phyloP scores from a whole-genome alignment of 2,329 filamentous ascomycete genomes.

The Pezicula carpinea region DNA sequence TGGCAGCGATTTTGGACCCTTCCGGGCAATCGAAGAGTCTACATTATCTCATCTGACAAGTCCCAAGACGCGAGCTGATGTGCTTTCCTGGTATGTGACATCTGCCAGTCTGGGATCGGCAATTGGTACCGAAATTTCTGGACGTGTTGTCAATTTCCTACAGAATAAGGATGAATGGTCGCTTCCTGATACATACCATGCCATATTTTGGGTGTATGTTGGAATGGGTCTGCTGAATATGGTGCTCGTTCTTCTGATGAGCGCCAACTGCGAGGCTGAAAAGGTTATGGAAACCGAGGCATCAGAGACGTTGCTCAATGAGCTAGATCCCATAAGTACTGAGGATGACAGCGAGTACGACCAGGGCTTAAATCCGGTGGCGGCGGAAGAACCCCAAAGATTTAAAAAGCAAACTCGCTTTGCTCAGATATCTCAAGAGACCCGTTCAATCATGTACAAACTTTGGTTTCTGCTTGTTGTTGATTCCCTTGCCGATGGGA shows the following conservation, averaged over 20 bases:
- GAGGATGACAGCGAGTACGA: neutral
- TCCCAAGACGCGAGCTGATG: constrained; percentile 41
- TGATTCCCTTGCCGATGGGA: constrained; percentile 62
- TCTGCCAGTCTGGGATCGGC: constrained; percentile 54
- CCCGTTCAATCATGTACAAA: constrained; percentile 55
- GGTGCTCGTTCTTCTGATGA: constrained; percentile 44
- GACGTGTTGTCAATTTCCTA: constrained; percentile 51
- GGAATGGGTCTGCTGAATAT: constrained; percentile 52
- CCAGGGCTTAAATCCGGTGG: neutral
- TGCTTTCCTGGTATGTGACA: constrained; percentile 57
- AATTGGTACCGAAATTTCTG: constrained; percentile 51
- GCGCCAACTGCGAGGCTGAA: constrained; percentile 26
- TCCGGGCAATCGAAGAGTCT: constrained; percentile 56
- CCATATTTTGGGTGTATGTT: constrained; percentile 53
- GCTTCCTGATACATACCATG: constrained; percentile 43
- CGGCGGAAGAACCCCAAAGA: neutral
- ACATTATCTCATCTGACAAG: constrained; percentile 49
- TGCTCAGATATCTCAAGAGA: constrained; percentile 52
- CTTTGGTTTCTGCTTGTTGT: constrained; percentile 61
- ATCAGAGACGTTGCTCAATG: constrained; percentile 13
- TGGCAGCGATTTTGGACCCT: constrained; percentile 58
- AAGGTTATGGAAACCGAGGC: constrained; percentile 6
- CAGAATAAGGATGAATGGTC: constrained; percentile 38
- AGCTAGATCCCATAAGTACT: constrained; percentile 2
- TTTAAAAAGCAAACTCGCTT: constrained; percentile 31